Base-by-base conservation (phyloP, 1,284 basidiomycete species). In the Calocybe gambosa region DNA sequence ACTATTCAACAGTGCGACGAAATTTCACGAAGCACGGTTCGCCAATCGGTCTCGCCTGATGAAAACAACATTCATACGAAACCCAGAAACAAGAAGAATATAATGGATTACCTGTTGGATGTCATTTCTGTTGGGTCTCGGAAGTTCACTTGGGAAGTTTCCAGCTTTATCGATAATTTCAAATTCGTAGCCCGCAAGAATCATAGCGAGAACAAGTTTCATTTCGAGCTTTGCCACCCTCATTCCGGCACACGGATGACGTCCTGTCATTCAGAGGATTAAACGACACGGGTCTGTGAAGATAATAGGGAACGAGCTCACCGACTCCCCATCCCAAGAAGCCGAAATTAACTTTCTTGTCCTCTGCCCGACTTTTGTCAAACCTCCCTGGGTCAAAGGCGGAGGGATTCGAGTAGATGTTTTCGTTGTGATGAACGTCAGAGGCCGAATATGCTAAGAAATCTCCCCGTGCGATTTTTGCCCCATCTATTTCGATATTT, bases 281-380 rank as follows among this genome's bases (percentile, higher is more conserved):
- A 19, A 25, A 35, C 21, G 5, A 26, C n/a, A 5, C 5, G 5
- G 12, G n/a, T 5, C 16, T 35, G n/a, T 37, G 2, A 5, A n/a
- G 15, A 37, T 16, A 37, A 3, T 19, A n/a, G 12, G 4, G 15
- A 19, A 23, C 36, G 29, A 39, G 19, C 53, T 51, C 43, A 66
- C 66, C 66, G 23, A 55, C 65, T 33, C 68, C 70, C 68, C 67
- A 71, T 9, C 59, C 69, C 0, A 71, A 25, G 44, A 59, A 70
- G 4, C 56, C 56, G 46, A 58, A 61, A 0, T 56, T 33, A 5
- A 46, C 58, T 18, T 60, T 62, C 49, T 54, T 59, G 46, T 63
- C 64, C 37, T 67, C 65, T 21, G 60, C 59, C 4, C 62, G 50
- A 1, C 53, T 60, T 3, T 51, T 46, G 3, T 49, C 45, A 43